Conservation (phyloP, 2,329 filamentous ascomycete genomes). For the Fusarium agapanthi region DNA sequence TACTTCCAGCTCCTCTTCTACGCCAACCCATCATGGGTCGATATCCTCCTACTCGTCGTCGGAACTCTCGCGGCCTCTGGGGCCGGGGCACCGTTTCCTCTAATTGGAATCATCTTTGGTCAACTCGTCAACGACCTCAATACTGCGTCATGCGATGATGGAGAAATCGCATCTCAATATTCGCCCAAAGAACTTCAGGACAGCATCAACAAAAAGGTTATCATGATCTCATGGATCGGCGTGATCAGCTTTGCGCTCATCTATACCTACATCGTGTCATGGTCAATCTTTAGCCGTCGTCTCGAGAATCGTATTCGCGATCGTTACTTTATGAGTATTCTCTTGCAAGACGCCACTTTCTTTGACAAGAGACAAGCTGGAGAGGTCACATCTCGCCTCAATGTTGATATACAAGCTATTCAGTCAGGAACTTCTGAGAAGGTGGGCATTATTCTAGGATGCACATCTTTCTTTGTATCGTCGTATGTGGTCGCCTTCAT, state of each 20-base stretch:
- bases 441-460: slow-evolving; percentile 70
- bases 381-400: slow-evolving; percentile 70
- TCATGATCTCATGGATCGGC: slow-evolving; percentile 70
- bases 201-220: slow-evolving; percentile 64
- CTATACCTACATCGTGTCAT: slow-evolving; percentile 70
- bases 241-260: slow-evolving; percentile 70
- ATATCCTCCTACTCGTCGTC: slow-evolving; percentile 52
- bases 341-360: slow-evolving; percentile 69
- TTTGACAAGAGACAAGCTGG: slow-evolving; percentile 71
- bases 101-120: slow-evolving; percentile 72
- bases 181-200: slow-evolving; percentile 47
- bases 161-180: slow-evolving; percentile 34
- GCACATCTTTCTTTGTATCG: slow-evolving; percentile 71
- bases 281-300: slow-evolving; percentile 70
- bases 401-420: slow-evolving; percentile 71
- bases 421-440: slow-evolving; percentile 76
- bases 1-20: slow-evolving; percentile 58
- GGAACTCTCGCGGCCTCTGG: slow-evolving; percentile 59
- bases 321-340: slow-evolving; percentile 64
- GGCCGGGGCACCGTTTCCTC: slow-evolving; percentile 69
- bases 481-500: slow-evolving; percentile 74
- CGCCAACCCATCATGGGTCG: slow-evolving; percentile 54
- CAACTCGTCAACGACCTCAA: slow-evolving; percentile 70
- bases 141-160: slow-evolving; percentile 59
- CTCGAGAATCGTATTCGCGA: slow-evolving; percentile 70